These are phyloP conservation scores for Boletus reticulatus DNA, from an alignment of 768 basidiomycete genomes.

Conservation along the genomic window DNA sequence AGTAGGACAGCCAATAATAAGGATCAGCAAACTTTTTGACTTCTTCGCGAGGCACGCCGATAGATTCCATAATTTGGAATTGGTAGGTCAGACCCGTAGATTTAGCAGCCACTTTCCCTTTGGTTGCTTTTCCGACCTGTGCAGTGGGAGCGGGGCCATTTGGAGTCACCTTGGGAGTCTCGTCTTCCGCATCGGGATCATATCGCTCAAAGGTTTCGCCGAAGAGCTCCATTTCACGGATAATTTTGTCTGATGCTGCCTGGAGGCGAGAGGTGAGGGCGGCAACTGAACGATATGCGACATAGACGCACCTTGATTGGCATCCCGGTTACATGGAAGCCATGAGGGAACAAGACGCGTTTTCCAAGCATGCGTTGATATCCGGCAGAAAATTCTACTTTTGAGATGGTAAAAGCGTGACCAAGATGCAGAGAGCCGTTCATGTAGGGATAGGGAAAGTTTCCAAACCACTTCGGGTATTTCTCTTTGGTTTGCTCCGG, in stretches of 20 bases:
- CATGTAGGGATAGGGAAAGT: conserved; percentile 97
- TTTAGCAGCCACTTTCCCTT: conserved; percentile 93
- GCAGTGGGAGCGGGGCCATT: conserved; percentile 42
- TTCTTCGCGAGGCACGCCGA: conserved; percentile 82
- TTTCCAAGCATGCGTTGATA: conserved; percentile 96
- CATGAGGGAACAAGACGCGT: conserved; percentile 93
- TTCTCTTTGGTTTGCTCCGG: conserved; percentile 64
- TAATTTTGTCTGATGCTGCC: conserved; percentile 97
- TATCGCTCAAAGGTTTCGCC: conserved; percentile 80
- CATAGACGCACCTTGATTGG: conserved; percentile 85
- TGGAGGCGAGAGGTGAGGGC: conserved; percentile 28
- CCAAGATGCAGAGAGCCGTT: conserved; percentile 97
- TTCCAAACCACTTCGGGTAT: conserved; percentile 97
- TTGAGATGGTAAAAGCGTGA: conserved; percentile 97
- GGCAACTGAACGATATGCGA: neutral
- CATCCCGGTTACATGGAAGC: conserved; percentile 97
- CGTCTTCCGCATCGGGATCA: conserved; percentile 43
- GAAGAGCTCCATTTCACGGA: conserved; percentile 95
- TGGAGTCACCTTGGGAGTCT: conserved; percentile 38
- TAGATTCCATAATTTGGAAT: conserved; percentile 98
- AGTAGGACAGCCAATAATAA: conserved; percentile 88
- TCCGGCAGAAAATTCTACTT: conserved; percentile 95
- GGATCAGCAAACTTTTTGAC: conserved; percentile 98
- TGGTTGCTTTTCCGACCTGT: conserved; percentile 81
- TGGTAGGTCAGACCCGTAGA: conserved; percentile 93